A percentile compares a stretch with the other conserved stretches of the same genome.
Evolutionary conservation across 2,329 filamentous ascomycete species (phyloP).

Genomic region (Tolypocladium album): DNA sequence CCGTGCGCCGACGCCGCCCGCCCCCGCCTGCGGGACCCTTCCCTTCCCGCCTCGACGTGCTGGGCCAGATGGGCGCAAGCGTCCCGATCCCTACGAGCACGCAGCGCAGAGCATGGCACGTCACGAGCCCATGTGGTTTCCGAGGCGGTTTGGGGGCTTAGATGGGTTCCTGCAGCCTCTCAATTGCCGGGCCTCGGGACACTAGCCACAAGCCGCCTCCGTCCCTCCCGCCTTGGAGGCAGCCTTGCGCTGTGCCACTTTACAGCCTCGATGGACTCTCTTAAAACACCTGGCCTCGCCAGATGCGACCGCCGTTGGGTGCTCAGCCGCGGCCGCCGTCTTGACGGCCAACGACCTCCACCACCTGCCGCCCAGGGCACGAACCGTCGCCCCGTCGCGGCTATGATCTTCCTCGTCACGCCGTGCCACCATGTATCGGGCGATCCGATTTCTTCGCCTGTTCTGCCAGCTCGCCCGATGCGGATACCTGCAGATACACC

Average conservation of each 20-base stretch:
- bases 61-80: constrained; percentile 1
- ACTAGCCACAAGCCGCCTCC: neutral
- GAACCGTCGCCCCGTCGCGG: neutral
- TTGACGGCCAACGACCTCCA: neutral
- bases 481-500: neutral
- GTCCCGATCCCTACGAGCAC: neutral
- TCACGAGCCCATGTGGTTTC: neutral
- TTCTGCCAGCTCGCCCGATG: neutral
- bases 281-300: neutral
- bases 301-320: neutral
- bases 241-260: neutral
- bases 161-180: neutral
- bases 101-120: neutral
- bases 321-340: neutral
- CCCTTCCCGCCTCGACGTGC: neutral
- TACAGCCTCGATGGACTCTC: neutral
- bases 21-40: neutral
- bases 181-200: neutral
- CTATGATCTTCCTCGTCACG: neutral
- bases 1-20: neutral
- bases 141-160: neutral
- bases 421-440: neutral
- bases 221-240: neutral
- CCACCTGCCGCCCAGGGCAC: neutral
- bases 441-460: neutral